Base-by-base conservation (phyloP, 805 yeast genomes). In the Scheffersomyces coipomensis region DNA sequence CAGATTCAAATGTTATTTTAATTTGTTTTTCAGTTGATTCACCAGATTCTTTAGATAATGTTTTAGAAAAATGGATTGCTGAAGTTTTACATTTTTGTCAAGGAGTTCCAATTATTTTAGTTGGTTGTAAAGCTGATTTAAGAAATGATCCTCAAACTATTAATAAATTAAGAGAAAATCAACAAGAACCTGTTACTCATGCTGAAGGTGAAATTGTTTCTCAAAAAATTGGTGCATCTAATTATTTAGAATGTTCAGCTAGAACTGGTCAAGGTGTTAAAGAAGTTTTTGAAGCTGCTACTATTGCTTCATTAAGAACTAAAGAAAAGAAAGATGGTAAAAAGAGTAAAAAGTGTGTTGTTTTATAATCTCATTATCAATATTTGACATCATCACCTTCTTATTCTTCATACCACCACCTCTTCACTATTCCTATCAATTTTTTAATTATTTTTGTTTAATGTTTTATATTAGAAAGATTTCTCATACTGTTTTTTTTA, bases 81-180 rank as follows among this genome's bases (percentile, higher is more conserved):
- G 97, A 88, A 68, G 96, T 88, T 36, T 65, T 85, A 59, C 96
- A 88, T 65, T 88, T 88, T 79, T 88, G 96, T 68, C 95, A 83
- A 55, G 93, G 90, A 63, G 88, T 88, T 39, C 96, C 96, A 56
- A 85, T 88, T 63, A 84, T 88, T 52, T 74, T 88, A 42, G 96
- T 88, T 53, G 96, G 96, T 53, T 88, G 96, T 73, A 88, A 88
- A 72, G 78, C 78, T 52, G 97, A 88, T 69, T 75, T 88, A 58
- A 83, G 96, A 71, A 77, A 83, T 60, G 95, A 88, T 63, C 81
- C 80, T 43, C 73, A 76, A 57, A 83, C 90, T 33, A 79, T 84
- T 50, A 89, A 85, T 62, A 78, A 75, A 56, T 76, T 88, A 56
- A 73, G 83, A 59, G 81, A 81, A 54, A 78, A 83, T 45, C 83